Conservation (phyloP, 768 basidiomycete species). For the Naganishia kalamii region DNA sequence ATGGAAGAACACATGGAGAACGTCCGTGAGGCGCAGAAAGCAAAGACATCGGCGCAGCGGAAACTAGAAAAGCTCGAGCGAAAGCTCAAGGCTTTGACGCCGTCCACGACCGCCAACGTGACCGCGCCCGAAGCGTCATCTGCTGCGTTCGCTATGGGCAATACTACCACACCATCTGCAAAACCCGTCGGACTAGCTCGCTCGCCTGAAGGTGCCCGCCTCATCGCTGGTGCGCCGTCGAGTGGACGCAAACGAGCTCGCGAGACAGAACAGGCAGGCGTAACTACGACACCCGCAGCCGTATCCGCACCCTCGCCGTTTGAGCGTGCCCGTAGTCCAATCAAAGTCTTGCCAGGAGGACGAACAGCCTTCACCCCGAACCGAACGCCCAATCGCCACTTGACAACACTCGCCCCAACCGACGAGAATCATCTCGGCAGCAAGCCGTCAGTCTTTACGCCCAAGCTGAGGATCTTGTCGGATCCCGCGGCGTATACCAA, state of each 20-base stretch:
- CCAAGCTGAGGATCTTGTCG: conserved; percentile 12
- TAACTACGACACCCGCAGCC: neutral
- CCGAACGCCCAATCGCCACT: conserved; percentile 3
- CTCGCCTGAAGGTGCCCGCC: neutral
- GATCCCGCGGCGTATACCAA: neutral
- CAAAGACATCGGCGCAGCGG: conserved; percentile 16
- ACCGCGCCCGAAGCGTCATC: neutral
- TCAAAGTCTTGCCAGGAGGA: conserved; percentile 8
- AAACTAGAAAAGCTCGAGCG: conserved; percentile 22
- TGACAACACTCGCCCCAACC: conserved; percentile 1
- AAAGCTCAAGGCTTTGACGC: conserved; percentile 10
- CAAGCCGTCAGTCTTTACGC: conserved; percentile 1
- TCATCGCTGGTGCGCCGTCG: neutral
- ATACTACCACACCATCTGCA: neutral
- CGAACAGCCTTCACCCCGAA: conserved; percentile 10
- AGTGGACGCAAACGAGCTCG: conserved; percentile 15
- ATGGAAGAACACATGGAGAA: conserved; percentile 22
- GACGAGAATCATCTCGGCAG: conserved; percentile 11
- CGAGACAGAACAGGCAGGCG: neutral
- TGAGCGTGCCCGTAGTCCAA: conserved; percentile 14
- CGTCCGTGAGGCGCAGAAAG: conserved; percentile 15
- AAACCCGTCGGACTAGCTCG: neutral
- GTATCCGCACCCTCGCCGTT: conserved; percentile 18
- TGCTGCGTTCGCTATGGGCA: neutral
- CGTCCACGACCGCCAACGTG: neutral